Base-by-base conservation (phyloP, 2,329 filamentous ascomycete species). In the Ophiocordyceps camponoti-saundersi region DNA sequence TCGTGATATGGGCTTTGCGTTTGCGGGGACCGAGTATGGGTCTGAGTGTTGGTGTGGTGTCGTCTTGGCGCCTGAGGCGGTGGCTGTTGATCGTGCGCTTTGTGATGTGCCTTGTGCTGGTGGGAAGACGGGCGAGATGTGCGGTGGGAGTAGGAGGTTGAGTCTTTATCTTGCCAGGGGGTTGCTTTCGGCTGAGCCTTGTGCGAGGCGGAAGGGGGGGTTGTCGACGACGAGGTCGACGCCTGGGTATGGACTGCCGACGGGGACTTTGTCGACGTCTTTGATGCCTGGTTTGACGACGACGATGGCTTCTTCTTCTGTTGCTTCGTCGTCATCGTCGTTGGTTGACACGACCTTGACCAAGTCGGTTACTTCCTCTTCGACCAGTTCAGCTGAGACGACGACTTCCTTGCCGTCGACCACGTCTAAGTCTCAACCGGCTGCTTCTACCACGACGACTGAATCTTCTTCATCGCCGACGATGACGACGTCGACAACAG, bases 81-180 rank as follows among this genome's bases (percentile, higher is more conserved):
- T 49, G 30, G 54, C 61, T 30, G 65, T 63, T 12, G 56, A 62
- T 44, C 49, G 55, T 21, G 51, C 53, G 15, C 57, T 69, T 40
- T 80, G 77, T 58, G 62, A 65, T 50, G 67, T 69, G 55, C 57
- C 68, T 39, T 80, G 77, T 59, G 65, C 62, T 12, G 77, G 75
- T 20, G 63, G 76, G 51, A 44, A 51, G 1, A 51, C 45, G n/a
- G n/a, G n/a, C 40, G 49, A 65, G 48, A 65, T 51, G 11, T 73
- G 70, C 50, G 71, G 71, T 55, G 70, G 70, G 16, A 51, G 57
- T 15, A 51, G 55, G 23, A 62, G 61, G 39, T 55, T 73, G 51
- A 70, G 58, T 52, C 53, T 73, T 44, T 73, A 68, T 49, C 64
- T 70, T 42, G 69, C 72, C 44, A 61, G 61, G 46, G 68, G 73